Percentiles rank a stretch among this genome's conserved stretches.
Evolutionary conservation across 192 early-diverging fungal species (phyloP).

Genomic region (Blastocladiella britannica): DNA sequence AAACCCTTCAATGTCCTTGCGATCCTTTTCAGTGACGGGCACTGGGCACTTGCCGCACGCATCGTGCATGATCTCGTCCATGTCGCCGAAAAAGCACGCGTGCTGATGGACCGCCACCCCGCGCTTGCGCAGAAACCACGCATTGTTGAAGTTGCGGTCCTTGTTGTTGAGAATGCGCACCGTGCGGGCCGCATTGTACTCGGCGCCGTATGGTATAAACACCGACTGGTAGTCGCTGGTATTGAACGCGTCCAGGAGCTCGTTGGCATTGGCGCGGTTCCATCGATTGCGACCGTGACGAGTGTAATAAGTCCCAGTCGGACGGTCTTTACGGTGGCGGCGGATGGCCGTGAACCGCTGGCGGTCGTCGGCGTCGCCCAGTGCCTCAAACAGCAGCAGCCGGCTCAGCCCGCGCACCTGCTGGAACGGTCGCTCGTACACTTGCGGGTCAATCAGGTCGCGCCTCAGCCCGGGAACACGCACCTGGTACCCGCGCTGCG

Average conservation of each 20-base stretch:
- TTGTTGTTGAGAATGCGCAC: constrained; percentile 6
- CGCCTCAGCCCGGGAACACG: constrained; percentile 5
- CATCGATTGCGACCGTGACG: too few species aligned
- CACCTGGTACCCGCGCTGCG: constrained; percentile 8
- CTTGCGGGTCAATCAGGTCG: constrained; percentile 6
- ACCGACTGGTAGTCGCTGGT: constrained; percentile 9
- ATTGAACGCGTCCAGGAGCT: constrained; percentile 6
- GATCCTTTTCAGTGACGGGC: constrained; percentile 6
- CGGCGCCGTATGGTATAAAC: constrained; percentile 10
- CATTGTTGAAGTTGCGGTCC: constrained; percentile 10
- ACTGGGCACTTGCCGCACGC: constrained; percentile 10
- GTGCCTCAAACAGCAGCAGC: constrained; percentile 10
- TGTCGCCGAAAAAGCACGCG: constrained; percentile 10
- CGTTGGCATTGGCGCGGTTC: constrained; percentile 4
- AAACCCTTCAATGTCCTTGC: constrained; percentile 6
- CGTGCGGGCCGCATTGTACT: constrained; percentile 9
- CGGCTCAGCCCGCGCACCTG: constrained; percentile 11
- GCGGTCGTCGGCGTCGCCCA: constrained; percentile 1
- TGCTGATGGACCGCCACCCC: constrained; percentile 9
- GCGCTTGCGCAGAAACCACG: constrained; percentile 6
- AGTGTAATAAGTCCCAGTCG: constrained; percentile 10
- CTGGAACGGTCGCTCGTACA: constrained; percentile 11
- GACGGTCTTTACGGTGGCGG: constrained; percentile 6
- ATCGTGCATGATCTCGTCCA: constrained; percentile 10
- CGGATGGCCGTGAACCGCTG: constrained; percentile 11